Evolutionary conservation across 208 protist genomes (phyloP).

Genomic region (Trypanosoma conorhini): DNA sequence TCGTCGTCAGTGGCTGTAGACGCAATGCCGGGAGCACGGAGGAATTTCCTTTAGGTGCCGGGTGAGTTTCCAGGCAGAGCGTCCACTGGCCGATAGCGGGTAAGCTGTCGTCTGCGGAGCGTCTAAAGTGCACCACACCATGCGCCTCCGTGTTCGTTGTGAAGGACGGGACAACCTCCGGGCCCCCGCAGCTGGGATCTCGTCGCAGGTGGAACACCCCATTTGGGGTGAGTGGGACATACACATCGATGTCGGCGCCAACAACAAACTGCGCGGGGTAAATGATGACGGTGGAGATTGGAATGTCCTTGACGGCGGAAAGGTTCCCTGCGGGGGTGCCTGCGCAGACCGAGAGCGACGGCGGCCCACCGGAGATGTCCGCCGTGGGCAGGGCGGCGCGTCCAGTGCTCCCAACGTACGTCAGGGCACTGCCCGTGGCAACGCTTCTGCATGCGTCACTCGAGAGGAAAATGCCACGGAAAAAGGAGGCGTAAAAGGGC

Average conservation of each 20-base stretch:
- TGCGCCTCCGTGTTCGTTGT: constrained; percentile 50
- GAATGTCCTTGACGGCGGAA: constrained; percentile 20
- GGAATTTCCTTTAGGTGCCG: too few relatives aligned
- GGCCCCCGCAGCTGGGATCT: constrained; percentile 25
- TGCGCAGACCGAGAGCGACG: constrained; percentile 37
- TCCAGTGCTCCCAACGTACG: constrained; percentile 21
- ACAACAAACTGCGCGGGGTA: constrained; percentile 54
- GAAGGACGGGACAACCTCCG: constrained; percentile 38
- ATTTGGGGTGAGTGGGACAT: constrained; percentile 43
- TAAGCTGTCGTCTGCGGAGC: constrained; percentile 14
- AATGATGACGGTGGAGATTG: constrained; percentile 36
- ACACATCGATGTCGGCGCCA: constrained; percentile 38
- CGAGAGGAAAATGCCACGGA: constrained; percentile 52
- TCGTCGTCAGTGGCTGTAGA: constrained; percentile 20
- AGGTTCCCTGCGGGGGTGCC: constrained; percentile 42
- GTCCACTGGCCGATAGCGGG: constrained; percentile 54
- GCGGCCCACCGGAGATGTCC: constrained; percentile 23
- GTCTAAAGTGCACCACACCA: constrained; percentile 39
- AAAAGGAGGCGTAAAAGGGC: constrained; percentile 32
- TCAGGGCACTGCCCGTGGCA: constrained; percentile 22
- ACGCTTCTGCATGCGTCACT: constrained; percentile 30
- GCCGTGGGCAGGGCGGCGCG: constrained; percentile 30
- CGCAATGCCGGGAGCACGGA: not conserved
- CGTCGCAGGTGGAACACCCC: constrained; percentile 45
- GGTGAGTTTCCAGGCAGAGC: constrained; percentile 49